A percentile compares a stretch with the other conserved stretches of the same genome.
Conservation (phyloP, 441 rosid genomes). For the Erodium texanum region DNA sequence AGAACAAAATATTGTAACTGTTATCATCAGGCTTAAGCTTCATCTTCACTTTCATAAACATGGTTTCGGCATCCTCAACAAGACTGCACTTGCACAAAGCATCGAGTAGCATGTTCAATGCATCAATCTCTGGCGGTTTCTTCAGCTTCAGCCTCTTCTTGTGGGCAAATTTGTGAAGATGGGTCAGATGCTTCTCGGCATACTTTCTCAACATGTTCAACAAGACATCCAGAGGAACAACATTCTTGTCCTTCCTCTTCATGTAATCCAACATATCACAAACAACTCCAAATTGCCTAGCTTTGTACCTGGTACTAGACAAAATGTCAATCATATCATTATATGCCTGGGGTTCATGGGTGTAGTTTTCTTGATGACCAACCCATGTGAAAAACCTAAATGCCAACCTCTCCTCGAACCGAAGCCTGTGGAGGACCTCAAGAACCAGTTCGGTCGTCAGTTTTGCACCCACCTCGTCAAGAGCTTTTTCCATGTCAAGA, state of each 20-base stretch:
- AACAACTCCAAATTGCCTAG: constrained; percentile 63
- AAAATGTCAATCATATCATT: constrained; percentile 72
- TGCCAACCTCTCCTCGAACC: constrained; percentile 62
- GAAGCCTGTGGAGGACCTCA: constrained; percentile 55
- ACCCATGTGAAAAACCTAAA: constrained; percentile 81
- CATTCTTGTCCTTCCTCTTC: constrained; percentile 51
- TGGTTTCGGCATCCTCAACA: constrained; percentile 53
- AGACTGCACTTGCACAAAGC: constrained; percentile 78
- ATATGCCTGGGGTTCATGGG: constrained; percentile 51
- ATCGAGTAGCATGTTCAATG: constrained; percentile 75
- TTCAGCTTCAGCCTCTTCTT: constrained; percentile 76
- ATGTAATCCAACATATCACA: constrained; percentile 73
- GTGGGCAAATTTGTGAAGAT: constrained; percentile 75
- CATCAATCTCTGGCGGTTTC: constrained; percentile 82
- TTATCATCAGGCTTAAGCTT: constrained; percentile 57
- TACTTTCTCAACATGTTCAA: constrained; percentile 53
- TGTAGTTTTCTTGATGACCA: constrained; percentile 44
- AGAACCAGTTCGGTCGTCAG: constrained; percentile 51
- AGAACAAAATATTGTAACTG: constrained; percentile 66
- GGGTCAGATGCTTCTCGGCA: constrained; percentile 65
- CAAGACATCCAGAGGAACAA: constrained; percentile 52
- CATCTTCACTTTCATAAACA: constrained; percentile 47
- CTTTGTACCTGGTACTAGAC: constrained; percentile 71
- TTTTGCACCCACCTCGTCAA: constrained; percentile 39
- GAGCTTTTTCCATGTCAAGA: constrained; percentile 50